These are phyloP conservation scores for Pisolithus albus DNA, from an alignment of 768 basidiomycete species.

Conservation along the genomic window DNA sequence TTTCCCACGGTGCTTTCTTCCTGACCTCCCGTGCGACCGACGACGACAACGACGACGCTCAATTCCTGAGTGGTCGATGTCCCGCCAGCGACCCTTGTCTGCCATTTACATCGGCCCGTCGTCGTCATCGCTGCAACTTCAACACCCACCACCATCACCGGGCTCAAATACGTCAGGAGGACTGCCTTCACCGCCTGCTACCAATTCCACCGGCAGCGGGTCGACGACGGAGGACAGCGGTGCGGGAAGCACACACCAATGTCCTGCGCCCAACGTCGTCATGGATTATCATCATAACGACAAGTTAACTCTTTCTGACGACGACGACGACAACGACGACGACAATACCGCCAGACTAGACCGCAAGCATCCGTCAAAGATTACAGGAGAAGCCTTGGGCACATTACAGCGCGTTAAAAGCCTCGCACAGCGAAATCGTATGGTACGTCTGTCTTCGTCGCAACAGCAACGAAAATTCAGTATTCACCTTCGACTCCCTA, in stretches of 20 bases:
- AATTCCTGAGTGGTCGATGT: constrained; percentile 22
- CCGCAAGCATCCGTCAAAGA: constrained; percentile 27
- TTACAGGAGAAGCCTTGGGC: constrained; percentile 46
- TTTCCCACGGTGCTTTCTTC: not conserved
- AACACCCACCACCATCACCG: constrained; percentile 55
- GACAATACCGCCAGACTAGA: constrained; percentile 57
- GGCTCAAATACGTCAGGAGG: constrained; percentile 53
- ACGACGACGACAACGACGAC: constrained; percentile 50
- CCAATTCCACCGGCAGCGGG: constrained; percentile 79
- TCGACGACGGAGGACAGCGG: constrained; percentile 59
- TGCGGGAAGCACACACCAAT: constrained; percentile 35
- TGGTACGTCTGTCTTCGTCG: constrained; percentile 41
- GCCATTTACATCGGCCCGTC: constrained; percentile 51
- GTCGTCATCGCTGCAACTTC: constrained; percentile 25
- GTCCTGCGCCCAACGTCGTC: constrained; percentile 27
- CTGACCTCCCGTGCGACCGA: too few species aligned
- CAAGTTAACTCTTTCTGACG: constrained; percentile 34
- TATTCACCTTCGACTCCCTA: constrained; percentile 9
- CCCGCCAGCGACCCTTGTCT: constrained; percentile 46
- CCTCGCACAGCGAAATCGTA: constrained; percentile 64
- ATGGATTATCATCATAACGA: constrained; percentile 32
- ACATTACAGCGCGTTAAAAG: constrained; percentile 65
- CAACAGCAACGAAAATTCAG: constrained; percentile 14
- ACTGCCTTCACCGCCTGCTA: constrained; percentile 76
- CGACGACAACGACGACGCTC: too few species aligned